Evolutionary conservation across 2,329 filamentous ascomycete genomes (phyloP).

Genomic region (Fusarium vanettenii): DNA sequence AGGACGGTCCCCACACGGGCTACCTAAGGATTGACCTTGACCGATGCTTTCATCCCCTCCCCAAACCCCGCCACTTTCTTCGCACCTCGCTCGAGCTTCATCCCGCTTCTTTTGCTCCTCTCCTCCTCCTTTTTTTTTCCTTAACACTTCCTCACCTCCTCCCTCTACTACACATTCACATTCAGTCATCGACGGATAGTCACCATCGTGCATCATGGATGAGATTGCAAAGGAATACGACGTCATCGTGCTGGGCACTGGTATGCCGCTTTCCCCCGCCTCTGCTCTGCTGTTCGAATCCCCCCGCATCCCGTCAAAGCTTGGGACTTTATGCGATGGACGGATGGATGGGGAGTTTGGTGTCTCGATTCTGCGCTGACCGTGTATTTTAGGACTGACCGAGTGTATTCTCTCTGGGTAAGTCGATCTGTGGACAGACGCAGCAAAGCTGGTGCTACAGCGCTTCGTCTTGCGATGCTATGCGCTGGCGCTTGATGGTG

Average conservation of each 20-base stretch:
- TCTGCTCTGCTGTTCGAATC: constrained; percentile 24
- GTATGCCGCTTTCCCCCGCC: constrained; percentile 63
- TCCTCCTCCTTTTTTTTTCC: constrained; percentile 7
- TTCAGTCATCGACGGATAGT: constrained; percentile 22
- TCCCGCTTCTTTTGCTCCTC: constrained; percentile 33
- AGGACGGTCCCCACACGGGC: constrained; percentile 36
- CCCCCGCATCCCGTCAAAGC: constrained; percentile 37
- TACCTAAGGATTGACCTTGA: constrained; percentile 25
- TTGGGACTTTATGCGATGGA: constrained; percentile 17
- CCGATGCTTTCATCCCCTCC: constrained; percentile 34
- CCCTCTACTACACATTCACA: neutral
- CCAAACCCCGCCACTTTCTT: constrained; percentile 45
- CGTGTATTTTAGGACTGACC: constrained; percentile 77
- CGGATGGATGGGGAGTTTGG: constrained; percentile 1
- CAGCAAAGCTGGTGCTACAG: neutral
- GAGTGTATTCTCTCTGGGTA: constrained; percentile 99
- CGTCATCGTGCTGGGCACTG: constrained; percentile 97
- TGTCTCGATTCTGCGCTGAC: constrained; percentile 34
- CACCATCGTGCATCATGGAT: constrained; percentile 74
- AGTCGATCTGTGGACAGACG: constrained; percentile 37
- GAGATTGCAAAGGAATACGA: constrained; percentile 99
- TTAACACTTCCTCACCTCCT: neutral
- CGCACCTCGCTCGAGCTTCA: constrained; percentile 43
- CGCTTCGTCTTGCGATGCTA: constrained; percentile 7
- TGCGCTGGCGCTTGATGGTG: constrained; percentile 23